Evolutionary conservation across 805 yeast genomes (phyloP).

Genomic region (Zygosaccharomyces lentus): DNA sequence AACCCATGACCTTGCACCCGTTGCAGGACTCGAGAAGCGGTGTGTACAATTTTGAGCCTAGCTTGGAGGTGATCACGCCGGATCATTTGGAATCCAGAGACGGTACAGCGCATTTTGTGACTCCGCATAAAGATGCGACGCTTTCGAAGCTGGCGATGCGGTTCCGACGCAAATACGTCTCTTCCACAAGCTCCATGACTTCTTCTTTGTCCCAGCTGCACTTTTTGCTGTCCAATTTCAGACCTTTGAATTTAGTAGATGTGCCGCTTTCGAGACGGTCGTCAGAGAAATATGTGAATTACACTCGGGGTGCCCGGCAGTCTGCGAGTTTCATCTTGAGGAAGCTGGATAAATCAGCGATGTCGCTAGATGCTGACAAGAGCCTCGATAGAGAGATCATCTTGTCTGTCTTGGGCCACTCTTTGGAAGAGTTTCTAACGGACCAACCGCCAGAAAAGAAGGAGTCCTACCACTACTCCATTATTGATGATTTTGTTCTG

Average conservation of each 20-base stretch:
- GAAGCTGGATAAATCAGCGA: constrained; percentile 43
- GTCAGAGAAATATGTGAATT: constrained; percentile 35
- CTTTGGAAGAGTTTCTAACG: constrained; percentile 64
- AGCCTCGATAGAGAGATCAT: constrained; percentile 62
- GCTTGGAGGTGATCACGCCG: constrained; percentile 51
- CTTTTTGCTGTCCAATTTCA: constrained; percentile 55
- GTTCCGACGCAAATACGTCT: constrained; percentile 42
- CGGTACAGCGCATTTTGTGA: constrained; percentile 42
- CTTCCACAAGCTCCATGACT: constrained; percentile 90
- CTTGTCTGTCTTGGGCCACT: constrained; percentile 70
- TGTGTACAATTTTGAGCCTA: constrained; percentile 63
- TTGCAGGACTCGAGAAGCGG: constrained; percentile 74
- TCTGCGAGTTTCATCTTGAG: constrained; percentile 59
- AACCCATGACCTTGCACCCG: constrained; percentile 71
- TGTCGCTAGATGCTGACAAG: constrained; percentile 68
- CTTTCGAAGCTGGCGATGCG: constrained; percentile 46
- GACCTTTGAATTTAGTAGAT: constrained; percentile 45
- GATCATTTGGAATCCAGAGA: constrained; percentile 14
- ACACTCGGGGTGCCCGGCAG: constrained; percentile 43
- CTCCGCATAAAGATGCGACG: constrained; percentile 60
- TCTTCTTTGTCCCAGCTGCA: constrained; percentile 71
- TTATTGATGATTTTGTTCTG: constrained; percentile 63
- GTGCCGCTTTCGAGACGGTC: constrained; percentile 43
- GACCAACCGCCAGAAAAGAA: constrained; percentile 13
- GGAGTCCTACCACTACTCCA: constrained; percentile 68